These are phyloP conservation scores for Larix kaempferi DNA, from an alignment of 75 land plant species.

Conservation along the genomic window DNA sequence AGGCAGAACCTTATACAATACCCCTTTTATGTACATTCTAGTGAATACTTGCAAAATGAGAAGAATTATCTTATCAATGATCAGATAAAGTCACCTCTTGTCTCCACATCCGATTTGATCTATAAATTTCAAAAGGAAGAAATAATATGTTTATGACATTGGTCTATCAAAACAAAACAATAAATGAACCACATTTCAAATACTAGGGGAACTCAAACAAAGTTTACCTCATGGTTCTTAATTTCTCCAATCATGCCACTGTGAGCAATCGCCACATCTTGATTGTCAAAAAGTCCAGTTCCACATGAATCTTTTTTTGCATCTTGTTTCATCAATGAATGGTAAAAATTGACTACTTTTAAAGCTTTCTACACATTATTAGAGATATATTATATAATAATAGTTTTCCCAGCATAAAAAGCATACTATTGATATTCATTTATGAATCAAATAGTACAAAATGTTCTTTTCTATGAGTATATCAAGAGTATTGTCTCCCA, in stretches of 20 bases:
- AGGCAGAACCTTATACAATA: background rate
- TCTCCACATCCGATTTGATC: no score
- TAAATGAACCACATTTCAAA: background rate
- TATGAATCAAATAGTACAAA: no score
- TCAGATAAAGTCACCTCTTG: constrained; percentile 72
- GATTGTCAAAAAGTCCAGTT: constrained; percentile 16
- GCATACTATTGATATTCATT: no score
- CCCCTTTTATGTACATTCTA: background rate
- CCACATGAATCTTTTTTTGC: constrained; percentile 31
- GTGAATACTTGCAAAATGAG: background rate
- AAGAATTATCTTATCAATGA: constrained; percentile 45
- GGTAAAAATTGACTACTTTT: constrained; percentile 83
- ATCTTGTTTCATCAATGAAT: constrained; percentile 60
- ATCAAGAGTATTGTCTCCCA: no score
- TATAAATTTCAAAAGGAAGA: no score
- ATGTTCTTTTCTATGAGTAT: no score
- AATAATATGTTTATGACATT: constrained; percentile 7
- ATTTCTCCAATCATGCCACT: constrained; percentile 93
- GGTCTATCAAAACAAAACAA: background rate
- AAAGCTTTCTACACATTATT: constrained; percentile 77
- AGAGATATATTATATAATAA: no score
- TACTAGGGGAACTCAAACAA: no score
- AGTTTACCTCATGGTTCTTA: constrained; percentile 82
- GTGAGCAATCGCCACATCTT: no score
- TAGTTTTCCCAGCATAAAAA: no score